These are phyloP conservation scores for Penicillium cataractarum DNA, from an alignment of 495 filamentous ascomycete genomes.

Conservation along the genomic window DNA sequence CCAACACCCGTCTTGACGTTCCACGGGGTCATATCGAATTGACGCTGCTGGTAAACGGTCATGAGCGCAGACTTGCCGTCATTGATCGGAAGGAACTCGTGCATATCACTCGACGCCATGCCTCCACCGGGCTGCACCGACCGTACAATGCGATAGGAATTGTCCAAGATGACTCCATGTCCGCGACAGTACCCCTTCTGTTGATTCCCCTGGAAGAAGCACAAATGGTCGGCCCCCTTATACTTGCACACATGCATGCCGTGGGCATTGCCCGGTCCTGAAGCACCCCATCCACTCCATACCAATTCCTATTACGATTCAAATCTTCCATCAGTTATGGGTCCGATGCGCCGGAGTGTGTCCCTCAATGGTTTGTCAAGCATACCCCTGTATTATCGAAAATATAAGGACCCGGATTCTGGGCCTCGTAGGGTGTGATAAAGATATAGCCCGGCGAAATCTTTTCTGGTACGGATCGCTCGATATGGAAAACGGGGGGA, in stretches of 20 bases:
- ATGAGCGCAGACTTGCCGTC: constrained; percentile 56
- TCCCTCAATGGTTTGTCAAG: constrained; percentile 1
- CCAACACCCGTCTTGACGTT: constrained; percentile 52
- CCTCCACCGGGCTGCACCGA: constrained; percentile 49
- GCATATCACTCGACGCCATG: constrained; percentile 53
- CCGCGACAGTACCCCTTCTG: constrained; percentile 58
- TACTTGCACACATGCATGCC: constrained; percentile 51
- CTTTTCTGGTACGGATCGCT: constrained; percentile 32
- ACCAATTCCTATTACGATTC: constrained; percentile 41
- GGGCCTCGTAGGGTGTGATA: constrained; percentile 44
- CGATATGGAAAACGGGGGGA: constrained; percentile 38
- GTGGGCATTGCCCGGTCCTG: constrained; percentile 45
- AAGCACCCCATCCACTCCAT: constrained; percentile 50
- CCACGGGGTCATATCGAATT: constrained; percentile 55
- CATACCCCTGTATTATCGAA: constrained; percentile 50
- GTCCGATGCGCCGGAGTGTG: not conserved
- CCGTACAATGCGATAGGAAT: constrained; percentile 51
- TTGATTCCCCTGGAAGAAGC: constrained; percentile 58
- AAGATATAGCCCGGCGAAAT: constrained; percentile 50
- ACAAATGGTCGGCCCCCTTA: constrained; percentile 53
- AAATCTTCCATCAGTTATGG: constrained; percentile 17
- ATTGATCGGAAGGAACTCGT: constrained; percentile 53
- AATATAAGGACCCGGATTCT: constrained; percentile 50
- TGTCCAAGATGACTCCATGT: constrained; percentile 57
- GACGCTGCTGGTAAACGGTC: constrained; percentile 59